phyloP scores from a whole-genome alignment of 352 stramenopile genomes.

The Globisporangium cylindrosporum region DNA sequence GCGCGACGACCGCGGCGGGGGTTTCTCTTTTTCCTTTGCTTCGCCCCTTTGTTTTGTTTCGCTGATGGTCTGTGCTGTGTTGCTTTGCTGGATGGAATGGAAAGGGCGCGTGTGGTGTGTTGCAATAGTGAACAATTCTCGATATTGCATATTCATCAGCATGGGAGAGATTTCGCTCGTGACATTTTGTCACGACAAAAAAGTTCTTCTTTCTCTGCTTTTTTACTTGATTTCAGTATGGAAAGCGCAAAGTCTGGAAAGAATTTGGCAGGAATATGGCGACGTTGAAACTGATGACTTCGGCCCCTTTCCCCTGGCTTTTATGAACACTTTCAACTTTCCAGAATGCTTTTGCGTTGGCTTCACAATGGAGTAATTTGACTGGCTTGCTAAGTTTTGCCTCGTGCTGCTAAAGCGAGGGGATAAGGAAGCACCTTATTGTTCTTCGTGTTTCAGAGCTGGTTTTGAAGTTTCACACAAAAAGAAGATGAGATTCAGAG shows the following conservation, averaged over 20 bases:
- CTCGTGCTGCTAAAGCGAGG: background rate
- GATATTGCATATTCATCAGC: too few species aligned
- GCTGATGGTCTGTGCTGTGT: background rate
- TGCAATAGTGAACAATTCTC: too few species aligned
- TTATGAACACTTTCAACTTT: background rate
- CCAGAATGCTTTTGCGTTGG: background rate
- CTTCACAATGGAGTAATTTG: background rate
- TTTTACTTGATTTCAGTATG: constrained; percentile 2
- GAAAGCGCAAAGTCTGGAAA: background rate
- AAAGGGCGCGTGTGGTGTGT: background rate
- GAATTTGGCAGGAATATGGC: constrained; percentile 3
- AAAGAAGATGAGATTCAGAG: background rate
- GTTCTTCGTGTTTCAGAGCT: constrained; percentile 2
- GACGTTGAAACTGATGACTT: background rate
- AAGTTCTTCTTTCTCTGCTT: constrained; percentile 1
- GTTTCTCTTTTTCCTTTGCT: constrained; percentile 7
- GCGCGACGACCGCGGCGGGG: background rate
- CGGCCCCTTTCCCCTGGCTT: background rate
- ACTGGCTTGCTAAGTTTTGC: background rate
- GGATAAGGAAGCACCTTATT: background rate
- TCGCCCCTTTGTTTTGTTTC: background rate
- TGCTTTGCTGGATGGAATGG: background rate
- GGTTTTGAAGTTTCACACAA: constrained; percentile 2
- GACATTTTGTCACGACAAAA: background rate
- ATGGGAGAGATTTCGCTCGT: background rate